Conservation (phyloP, 495 filamentous ascomycete species). For the Trichoderma asperelloides region DNA sequence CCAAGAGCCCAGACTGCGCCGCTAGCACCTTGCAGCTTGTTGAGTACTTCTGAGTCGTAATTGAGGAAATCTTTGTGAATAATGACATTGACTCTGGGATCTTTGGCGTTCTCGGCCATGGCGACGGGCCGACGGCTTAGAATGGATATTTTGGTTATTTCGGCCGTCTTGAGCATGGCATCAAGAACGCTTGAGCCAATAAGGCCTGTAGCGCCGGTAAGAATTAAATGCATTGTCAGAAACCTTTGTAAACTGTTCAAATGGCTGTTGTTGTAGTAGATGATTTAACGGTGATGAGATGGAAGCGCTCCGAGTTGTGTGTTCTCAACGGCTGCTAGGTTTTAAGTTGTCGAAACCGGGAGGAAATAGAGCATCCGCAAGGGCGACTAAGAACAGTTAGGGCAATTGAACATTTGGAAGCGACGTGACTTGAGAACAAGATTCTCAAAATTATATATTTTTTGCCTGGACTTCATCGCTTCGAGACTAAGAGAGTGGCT, state of each 20-base stretch:
- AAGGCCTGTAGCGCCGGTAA: conserved; percentile 67
- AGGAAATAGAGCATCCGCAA: too few species aligned
- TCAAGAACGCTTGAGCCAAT: conserved; percentile 58
- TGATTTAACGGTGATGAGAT: background rate
- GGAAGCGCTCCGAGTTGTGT: background rate
- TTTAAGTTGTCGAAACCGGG: too few species aligned
- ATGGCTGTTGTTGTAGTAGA: background rate
- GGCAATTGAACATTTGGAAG: too few species aligned
- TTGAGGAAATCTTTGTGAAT: conserved; percentile 54
- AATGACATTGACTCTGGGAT: conserved; percentile 50
- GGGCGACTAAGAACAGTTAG: too few species aligned
- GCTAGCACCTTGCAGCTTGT: conserved; percentile 50
- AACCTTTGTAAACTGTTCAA: background rate
- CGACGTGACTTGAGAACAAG: too few species aligned
- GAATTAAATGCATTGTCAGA: conserved; percentile 55
- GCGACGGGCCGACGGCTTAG: conserved; percentile 55
- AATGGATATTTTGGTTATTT: conserved; percentile 54
- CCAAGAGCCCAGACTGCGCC: conserved; percentile 68
- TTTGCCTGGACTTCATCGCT: too few species aligned
- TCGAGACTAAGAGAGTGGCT: background rate
- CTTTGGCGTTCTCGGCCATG: conserved; percentile 50
- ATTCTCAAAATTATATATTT: too few species aligned
- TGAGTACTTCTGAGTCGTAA: conserved; percentile 46
- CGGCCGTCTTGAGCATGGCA: conserved; percentile 48
- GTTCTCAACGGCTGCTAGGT: background rate